These are phyloP conservation scores for Colletotrichum horii DNA, from an alignment of 2,329 filamentous ascomycete genomes.

Conservation along the genomic window DNA sequence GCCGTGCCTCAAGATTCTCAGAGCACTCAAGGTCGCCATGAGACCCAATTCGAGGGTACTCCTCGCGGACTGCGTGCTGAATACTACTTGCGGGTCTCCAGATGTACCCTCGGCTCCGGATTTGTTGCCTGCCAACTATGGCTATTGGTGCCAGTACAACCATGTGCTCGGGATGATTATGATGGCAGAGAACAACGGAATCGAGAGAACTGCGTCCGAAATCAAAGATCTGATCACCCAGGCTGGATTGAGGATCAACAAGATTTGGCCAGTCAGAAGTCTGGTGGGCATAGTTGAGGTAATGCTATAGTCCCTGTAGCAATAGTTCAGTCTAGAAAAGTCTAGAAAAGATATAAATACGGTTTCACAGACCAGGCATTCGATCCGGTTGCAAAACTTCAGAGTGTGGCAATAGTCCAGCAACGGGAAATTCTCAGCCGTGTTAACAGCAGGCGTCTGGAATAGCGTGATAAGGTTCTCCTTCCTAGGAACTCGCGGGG, in stretches of 20 bases:
- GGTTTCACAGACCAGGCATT: not conserved
- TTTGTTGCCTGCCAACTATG: slow-evolving; percentile 38
- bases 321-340: not conserved
- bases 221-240: slow-evolving; percentile 30
- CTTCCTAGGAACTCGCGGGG: not conserved
- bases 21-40: slow-evolving; percentile 12
- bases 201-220: slow-evolving; percentile 37
- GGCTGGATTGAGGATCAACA: slow-evolving; percentile 33
- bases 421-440: not conserved
- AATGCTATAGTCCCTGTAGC: not conserved
- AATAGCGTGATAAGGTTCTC: not conserved
- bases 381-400: not conserved
- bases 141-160: slow-evolving; percentile 35
- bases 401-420: not conserved
- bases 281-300: slow-evolving; percentile 33
- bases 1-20: slow-evolving; percentile 33
- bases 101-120: slow-evolving; percentile 32
- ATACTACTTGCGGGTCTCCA: slow-evolving; percentile 32
- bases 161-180: slow-evolving; percentile 36
- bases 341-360: not conserved
- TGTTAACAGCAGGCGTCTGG: not conserved
- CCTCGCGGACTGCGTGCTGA: slow-evolving; percentile 38
- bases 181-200: slow-evolving; percentile 40
- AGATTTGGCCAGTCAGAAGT: slow-evolving; percentile 36
- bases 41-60: slow-evolving; percentile 23